Percentiles rank a stretch among this genome's conserved stretches.
These are phyloP conservation scores for Sordariomycetes sp. DNA, from an alignment of 2,329 filamentous ascomycete species.

Conservation along the genomic window DNA sequence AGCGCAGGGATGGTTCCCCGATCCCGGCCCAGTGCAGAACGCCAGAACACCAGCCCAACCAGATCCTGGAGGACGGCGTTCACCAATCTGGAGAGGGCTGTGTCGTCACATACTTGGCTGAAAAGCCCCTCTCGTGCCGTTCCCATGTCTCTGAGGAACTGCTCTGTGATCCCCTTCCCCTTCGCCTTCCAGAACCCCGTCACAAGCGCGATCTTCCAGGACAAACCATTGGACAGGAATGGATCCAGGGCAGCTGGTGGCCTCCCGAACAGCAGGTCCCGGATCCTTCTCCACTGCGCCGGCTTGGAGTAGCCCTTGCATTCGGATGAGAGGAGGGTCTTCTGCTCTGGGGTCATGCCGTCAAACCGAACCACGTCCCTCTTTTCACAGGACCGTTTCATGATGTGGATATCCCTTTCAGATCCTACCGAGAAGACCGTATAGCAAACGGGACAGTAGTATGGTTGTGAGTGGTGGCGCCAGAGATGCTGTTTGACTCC, in stretches of 20 bases:
- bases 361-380: background rate
- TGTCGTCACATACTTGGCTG: background rate
- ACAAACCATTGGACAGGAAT: background rate
- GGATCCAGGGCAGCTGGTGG: background rate
- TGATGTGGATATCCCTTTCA: background rate
- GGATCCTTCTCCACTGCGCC: background rate
- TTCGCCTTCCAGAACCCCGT: background rate
- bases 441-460: constrained; percentile 5
- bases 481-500: background rate
- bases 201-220: background rate
- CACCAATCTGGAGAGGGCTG: background rate
- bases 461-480: background rate
- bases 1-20: background rate
- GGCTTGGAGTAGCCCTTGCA: background rate
- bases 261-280: background rate
- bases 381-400: constrained; percentile 1
- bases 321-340: background rate
- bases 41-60: background rate
- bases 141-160: background rate
- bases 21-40: background rate
- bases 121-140: background rate
- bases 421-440: background rate
- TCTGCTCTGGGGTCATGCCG: constrained; percentile 1
- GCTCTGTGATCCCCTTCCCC: background rate
- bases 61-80: background rate